A percentile compares a stretch with the other conserved stretches of the same genome.
Evolutionary conservation across 1,139 yeast genomes (phyloP).

Genomic region (Geotrichum klebahnii): DNA sequence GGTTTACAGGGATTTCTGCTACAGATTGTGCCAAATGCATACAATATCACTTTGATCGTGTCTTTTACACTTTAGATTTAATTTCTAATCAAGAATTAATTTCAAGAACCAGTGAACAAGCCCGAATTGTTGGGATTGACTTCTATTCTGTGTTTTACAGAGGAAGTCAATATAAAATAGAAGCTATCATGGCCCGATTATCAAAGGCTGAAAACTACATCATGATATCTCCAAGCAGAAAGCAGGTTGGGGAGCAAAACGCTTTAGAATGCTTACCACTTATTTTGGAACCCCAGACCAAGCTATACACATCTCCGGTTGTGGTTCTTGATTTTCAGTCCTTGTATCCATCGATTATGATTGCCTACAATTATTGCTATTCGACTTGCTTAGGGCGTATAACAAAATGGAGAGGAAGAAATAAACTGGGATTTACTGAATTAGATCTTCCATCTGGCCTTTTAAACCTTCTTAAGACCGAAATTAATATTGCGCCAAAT

Average conservation of each 20-base stretch:
- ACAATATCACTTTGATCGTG: conserved; percentile 51
- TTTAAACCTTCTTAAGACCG: conserved; percentile 49
- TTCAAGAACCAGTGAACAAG: conserved; percentile 72
- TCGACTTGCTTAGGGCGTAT: conserved; percentile 79
- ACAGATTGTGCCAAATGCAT: conserved; percentile 42
- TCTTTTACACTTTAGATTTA: conserved; percentile 49
- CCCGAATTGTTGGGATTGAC: conserved; percentile 83
- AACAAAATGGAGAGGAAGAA: conserved; percentile 48
- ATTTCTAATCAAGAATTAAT: conserved; percentile 63
- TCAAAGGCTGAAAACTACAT: conserved; percentile 72
- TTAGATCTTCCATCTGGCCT: conserved; percentile 55
- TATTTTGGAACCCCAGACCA: conserved; percentile 86
- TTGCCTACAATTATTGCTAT: conserved; percentile 88
- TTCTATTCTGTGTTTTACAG: conserved; percentile 81
- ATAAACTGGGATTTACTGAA: conserved; percentile 49
- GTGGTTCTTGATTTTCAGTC: conserved; percentile 91
- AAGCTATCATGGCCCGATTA: conserved; percentile 69
- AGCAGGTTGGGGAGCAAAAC: conserved; percentile 77
- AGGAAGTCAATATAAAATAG: conserved; percentile 93
- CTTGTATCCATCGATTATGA: conserved; percentile 83
- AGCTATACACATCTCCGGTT: conserved; percentile 81
- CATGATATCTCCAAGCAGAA: conserved; percentile 72
- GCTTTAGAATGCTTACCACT: conserved; percentile 85
- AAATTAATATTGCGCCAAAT: conserved; percentile 74
- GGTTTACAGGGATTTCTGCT: conserved; percentile 42